Evolutionary conservation across 106 monocot species (phyloP), one percentile per base, ranked within the genome.

Genomic region (Chionographis japonica): DNA sequence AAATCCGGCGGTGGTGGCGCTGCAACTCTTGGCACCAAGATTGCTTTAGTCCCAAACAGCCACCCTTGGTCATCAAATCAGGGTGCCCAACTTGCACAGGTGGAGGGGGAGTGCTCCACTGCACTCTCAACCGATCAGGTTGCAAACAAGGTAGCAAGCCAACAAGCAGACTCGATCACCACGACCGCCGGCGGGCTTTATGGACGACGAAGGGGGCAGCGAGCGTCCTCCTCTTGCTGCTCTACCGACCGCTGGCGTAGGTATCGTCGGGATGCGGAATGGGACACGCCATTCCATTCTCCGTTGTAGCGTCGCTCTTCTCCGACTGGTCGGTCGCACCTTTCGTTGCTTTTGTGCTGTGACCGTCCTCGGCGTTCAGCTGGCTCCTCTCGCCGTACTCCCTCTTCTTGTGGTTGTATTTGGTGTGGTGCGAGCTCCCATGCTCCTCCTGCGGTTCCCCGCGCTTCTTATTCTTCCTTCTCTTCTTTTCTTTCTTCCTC

Each of bases 281-380:
- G 13, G 42, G 42, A 36, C 55, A 41, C 1, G 71, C 49, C 27
- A 27, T 9, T 2, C 72, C 76, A 35, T n/a, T 61, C 46, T 81
- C 81, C 40, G 76, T 76, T n/a, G 81, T 81, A 56, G 77, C 57
- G 46, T 72, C 58, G 58, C 81, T 81, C 62, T 72, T 72, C 60
- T 81, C 81, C 68, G 75, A 49, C 40, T 69, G 73, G 12, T 78
- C 78, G 41, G 3, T 20, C 13, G 56, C 61, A 52, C 54, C 51
- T 4, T 62, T 60, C 39, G 2, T 62, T 6, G 51, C 50, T 19
- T 72, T 62, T 37, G 52, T 40, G 16, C 15, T 2, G 16, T 38
- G 15, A 2, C 39, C 46, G 46, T 58, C 67, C 39, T 68, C 35
- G 3, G 17, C 7, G 38, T 13, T 51, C 7, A 52, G 39, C 12